Evolutionary conservation across 306 rosid species (phyloP), one percentile per base, ranked within the genome.

Genomic region (Morella rubra): DNA sequence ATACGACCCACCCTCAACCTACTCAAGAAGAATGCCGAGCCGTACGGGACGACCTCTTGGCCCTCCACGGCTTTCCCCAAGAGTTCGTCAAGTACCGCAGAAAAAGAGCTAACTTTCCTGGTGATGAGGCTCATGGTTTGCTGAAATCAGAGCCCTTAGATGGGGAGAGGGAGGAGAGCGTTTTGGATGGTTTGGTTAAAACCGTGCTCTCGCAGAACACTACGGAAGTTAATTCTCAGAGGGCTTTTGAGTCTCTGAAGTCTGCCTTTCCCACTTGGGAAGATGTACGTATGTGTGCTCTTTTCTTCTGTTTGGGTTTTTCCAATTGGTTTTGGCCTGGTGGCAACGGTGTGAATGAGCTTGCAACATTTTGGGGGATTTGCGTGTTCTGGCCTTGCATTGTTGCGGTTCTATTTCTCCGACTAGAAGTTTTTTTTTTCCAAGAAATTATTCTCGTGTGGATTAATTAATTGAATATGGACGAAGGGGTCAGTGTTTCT

Each of bases 191-290:
- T 45, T 77, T 94, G 62, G 90, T 94, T 74, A 90, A 84, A 69
- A 94, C 93, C 44, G 86, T 94, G 76, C 88, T 94, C 53, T 94
- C 97, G 1, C 97, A 94, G 86, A 94, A 91, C 80, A 94, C 98
- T 9, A 91, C 97, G 1, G 97, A 94, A 5, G 77, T 53, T 20
- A 89, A 89, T 84, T 87, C 88, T 6, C 84, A 78, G 13, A 86
- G 76, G 83, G 98, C 98, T 59, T 94, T 94, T 49, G 83, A 77
- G 72, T 86, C 89, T 72, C 98, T 94, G 79, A 94, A 94, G 80
- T 82, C 93, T 5, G 75, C 93, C 37, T 94, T 94, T 71, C 89
- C 95, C 45, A 76, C 85, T 11, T 89, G 88, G 91, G 82, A 85
- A 78, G 78, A 85, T 74, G 91, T 87, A 74, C 16, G 87, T 65